Conservation (phyloP, 2,329 filamentous ascomycete genomes). For the Neodidymelliopsis sp. region DNA sequence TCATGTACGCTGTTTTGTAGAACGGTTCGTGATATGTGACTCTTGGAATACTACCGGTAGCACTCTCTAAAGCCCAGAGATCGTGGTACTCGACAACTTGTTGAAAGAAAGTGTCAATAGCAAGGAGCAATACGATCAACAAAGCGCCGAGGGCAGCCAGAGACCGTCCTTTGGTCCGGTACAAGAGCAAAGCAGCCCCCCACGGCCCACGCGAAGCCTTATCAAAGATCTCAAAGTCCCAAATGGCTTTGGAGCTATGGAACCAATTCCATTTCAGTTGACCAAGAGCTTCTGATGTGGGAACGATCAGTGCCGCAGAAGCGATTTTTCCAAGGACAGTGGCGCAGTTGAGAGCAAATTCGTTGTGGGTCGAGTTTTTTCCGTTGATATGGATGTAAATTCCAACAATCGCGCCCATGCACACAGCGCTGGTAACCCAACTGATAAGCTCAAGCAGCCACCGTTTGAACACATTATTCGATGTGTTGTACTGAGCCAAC, state of each 20-base stretch:
- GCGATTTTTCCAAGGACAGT: conserved; percentile 36
- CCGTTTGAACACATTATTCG: conserved; percentile 25
- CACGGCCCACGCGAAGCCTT: conserved; percentile 16
- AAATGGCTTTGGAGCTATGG: too few relatives aligned
- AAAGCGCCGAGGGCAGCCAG: conserved; percentile 8
- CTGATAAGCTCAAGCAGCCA: conserved; percentile 43
- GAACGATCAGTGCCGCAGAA: conserved; percentile 36
- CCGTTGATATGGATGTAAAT: conserved; percentile 39
- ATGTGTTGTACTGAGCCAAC: conserved; percentile 33
- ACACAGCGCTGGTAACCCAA: conserved; percentile 39
- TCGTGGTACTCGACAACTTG: too few relatives aligned
- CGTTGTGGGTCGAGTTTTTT: conserved; percentile 41
- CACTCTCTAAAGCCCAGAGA: too few relatives aligned
- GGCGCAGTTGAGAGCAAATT: conserved; percentile 31
- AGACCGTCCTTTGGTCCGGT: conserved; percentile 1
- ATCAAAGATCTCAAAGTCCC: conserved; percentile 12
- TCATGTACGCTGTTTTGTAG: too few relatives aligned
- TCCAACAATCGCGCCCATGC: conserved; percentile 46
- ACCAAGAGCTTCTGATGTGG: conserved; percentile 38
- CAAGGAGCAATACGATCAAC: conserved; percentile 4
- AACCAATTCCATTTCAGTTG: conserved; percentile 46
- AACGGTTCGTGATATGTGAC: too few relatives aligned
- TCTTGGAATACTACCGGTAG: too few relatives aligned
- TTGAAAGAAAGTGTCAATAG: conserved; percentile 15
- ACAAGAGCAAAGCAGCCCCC: conserved; percentile 6